Evolutionary conservation across 2,329 filamentous ascomycete species (phyloP), one percentile per base, ranked within the genome.

Genomic region (Ambrosiella xylebori): DNA sequence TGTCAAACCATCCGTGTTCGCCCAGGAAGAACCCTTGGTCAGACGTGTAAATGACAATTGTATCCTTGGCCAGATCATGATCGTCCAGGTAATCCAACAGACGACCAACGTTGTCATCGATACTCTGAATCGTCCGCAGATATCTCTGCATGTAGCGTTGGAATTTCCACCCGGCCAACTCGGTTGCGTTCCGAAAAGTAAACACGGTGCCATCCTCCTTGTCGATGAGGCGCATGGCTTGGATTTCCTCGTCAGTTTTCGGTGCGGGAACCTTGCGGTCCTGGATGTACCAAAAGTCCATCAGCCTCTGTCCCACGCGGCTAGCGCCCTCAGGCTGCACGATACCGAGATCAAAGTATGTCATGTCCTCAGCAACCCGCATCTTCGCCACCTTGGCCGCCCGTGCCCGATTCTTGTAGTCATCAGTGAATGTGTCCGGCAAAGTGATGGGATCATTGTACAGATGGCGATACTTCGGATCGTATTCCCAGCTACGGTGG

Each of bases 181-280:
- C 11, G 2, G 11, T 17, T 15, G 44, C 9, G n/a, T 13, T n/a
- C 44, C 19, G 8, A 47, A 47, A 47, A 47, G 11, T 47, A 17
- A 47, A 47, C 11, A 38, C 76, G 61, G 62, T 76, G 73, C n/a
- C 76, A 35, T 19, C 41, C 8, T n/a, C 19, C 17, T 44, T 53
- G 17, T 27, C 54, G 6, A 50, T 57, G 27, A 47, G 19, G 13
- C n/a, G 11, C 44, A 47, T 47, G 3, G 11, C 44, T 17, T 17
- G n/a, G 44, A 47, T 5, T 8, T 15, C 44, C n/a, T 47, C 44
- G 13, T 47, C 44, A 8, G 44, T 47, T 17, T 17, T 15, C 44
- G 12, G 44, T 2, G 44, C 44, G 8, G 44, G 44, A 15, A 47
- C 19, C 12, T 47, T 47, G 13, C 44, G 44, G 19, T 47, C 44